Base-by-base conservation (phyloP, 352 stramenopile genomes). In the Phytophthora vignae region DNA sequence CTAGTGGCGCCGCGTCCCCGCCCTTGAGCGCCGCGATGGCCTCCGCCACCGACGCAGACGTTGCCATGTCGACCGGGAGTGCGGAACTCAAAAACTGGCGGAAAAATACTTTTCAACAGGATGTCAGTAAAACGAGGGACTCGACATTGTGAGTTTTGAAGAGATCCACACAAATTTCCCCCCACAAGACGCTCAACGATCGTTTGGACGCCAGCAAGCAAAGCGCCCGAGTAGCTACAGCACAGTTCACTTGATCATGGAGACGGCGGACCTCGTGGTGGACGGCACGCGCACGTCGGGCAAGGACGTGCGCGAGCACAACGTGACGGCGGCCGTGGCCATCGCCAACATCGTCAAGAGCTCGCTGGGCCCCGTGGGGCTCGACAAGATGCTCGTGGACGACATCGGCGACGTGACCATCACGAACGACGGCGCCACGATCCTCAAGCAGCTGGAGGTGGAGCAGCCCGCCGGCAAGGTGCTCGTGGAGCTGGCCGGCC, bases 321-420 rank as follows among this genome's bases (percentile, higher is more conserved):
- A 98, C 69, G 97, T 99, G 53, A 99, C 97, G 59, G 98, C 98
- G 27, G 97, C 97, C 3, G 89, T 99, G 73, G 98, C 98, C 38
- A 99, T 99, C 57, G 98, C 98, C 56, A 99, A 99, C 88, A 99
- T 99, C 81, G 98, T 99, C 69, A 99, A 99, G 88, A 98, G 91
- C 58, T 99, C 94, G 54, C 90, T 99, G 29, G 98, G 98, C 11
- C 98, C 98, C 27, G 97, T 99, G 19, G 98, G 98, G 25, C 93
- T 99, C 33, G 98, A 99, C 85, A 99, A 99, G 90, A 99, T 99
- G 96, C 91, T 99, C 17, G 98, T 98, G 55, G 92, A 98, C 78
- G 90, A 98, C 81, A 99, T 99, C 71, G 98, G 98, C 64, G 98
- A 99, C 84, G 98, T 99, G 57, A 99, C 98, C 17, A 99, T 99